Percentiles rank a stretch among this genome's conserved stretches.
These are phyloP conservation scores for Tinospora cordifolia DNA, from an alignment of 164 flowering plant species.

Conservation along the genomic window DNA sequence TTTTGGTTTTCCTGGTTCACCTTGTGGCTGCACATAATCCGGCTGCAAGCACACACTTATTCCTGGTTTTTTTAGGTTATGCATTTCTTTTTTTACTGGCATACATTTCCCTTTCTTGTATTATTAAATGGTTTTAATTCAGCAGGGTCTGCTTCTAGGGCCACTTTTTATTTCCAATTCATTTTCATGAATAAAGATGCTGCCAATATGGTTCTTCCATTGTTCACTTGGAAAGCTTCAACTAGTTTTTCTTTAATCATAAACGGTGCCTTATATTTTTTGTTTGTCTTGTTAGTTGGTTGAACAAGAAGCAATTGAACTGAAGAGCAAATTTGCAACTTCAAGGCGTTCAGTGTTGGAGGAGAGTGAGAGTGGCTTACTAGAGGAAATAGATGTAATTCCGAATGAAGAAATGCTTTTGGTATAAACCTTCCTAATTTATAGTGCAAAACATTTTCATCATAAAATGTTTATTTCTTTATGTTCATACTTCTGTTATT, in stretches of 20 bases:
- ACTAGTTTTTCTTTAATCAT: not conserved
- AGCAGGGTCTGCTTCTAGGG: not conserved
- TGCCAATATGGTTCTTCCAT: not conserved
- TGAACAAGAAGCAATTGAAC: conserved; percentile 83
- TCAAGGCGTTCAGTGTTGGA: conserved; percentile 85
- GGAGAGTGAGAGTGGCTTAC: conserved; percentile 66
- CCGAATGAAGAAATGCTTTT: conserved; percentile 94
- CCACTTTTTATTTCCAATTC: not conserved
- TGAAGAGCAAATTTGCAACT: conserved; percentile 70
- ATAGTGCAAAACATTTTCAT: not conserved
- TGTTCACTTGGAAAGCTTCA: conserved; percentile 1
- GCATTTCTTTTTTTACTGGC: not conserved
- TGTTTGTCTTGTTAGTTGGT: conserved; percentile 40
- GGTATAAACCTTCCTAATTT: conserved; percentile 29
- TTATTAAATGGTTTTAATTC: not conserved
- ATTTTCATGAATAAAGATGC: not conserved
- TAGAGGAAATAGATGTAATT: conserved; percentile 89
- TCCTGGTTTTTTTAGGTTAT: not conserved
- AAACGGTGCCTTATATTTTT: not conserved
- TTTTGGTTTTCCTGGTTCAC: not conserved
- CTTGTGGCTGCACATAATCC: no score
- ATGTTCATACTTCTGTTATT: not conserved
- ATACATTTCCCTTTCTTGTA: not conserved
- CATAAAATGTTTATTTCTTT: not conserved
- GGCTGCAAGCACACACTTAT: no score